Base-by-base conservation (phyloP, 208 protist genomes). In the Strigomonas culicis region DNA sequence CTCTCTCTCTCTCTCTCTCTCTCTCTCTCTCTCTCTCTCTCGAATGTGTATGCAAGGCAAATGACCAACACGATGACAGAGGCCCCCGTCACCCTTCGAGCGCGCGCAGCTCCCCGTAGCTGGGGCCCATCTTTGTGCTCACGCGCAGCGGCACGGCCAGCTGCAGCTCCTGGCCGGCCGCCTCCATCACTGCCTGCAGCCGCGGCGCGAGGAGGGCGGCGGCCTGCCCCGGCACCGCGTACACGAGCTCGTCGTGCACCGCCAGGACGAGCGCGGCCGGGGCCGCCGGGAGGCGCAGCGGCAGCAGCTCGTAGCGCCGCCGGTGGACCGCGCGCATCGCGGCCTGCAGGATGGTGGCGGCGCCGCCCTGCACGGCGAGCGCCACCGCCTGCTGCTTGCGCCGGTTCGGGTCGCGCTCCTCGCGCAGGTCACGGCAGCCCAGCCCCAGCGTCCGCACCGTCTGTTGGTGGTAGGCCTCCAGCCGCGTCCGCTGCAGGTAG, bases 341-440 rank as follows among this genome's bases (percentile, higher is more conserved):
- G 32, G 69, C 57, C 22, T 96, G 91, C 24, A 96, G 70, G 32
- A 97, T 67, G 39, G 93, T 85, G 3, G 90, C 90, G 4, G 90
- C 88, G 30, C 85, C 72, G 58, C 93, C 93, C 56, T 97, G 93
- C 50, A 97, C 79, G 0, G 82, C 82, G 59, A 66, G 58, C 31
- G 90, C 86, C 1, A 97, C 66, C 4, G 77, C 73, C n/a, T 59
- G 61, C 62, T 94, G 90, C 74, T 82, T 82, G 0, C 84, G 69
- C 21, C 79, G 62, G 72, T 81, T 79, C 11, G 78, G 58, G 44
- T 88, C 74, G 30, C 56, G 19, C 47, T 77, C 66, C 24, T 70
- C 57, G 10, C 57, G 66, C 10, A 93, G 72, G 67, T 79, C 59
- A 24, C 78, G 69, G 10, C 75, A 8, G 8, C 84, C 83, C 2